Evolutionary conservation across 495 filamentous ascomycete species (phyloP), one percentile per base, ranked within the genome.

Genomic region (Aspergillus bridgeri): DNA sequence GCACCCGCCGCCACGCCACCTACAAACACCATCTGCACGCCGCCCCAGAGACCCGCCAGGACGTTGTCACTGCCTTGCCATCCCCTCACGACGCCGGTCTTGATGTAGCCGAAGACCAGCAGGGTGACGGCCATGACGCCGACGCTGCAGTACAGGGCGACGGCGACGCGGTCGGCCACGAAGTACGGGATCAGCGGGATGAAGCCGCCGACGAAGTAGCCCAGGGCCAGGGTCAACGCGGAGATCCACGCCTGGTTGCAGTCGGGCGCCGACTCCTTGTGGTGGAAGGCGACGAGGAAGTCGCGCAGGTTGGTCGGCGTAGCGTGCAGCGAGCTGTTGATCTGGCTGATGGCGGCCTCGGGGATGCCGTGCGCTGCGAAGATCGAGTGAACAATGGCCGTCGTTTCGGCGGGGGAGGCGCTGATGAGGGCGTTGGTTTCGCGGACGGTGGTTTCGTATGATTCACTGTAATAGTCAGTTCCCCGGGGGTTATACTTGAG

Each of bases 121-220:
- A 92, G 65, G 2, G 87, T 84, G 19, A 89, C 60, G 4, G 80
- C 80, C 80, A 89, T 91, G 9, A 91, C 79, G 0, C 69, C 77
- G 51, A 91, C 85, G 58, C 86, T 90, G 75, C 81, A 85, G 48
- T 79, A 79, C 59, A 92, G 68, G n/a, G 85, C 89, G 6, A 71
- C 59, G 21, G 76, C 67, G 5, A 90, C 82, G 29, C 78, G 63
- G 2, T 68, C 57, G 18, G 84, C 81, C 60, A 86, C 83, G 63
- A 92, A 86, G 65, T 92, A 92, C 5, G 89, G 89, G 49, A 89
- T 74, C 9, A 92, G 73, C 5, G 88, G 88, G 5, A 91, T 76
- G 47, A 88, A 78, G 1, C 89, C 89, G 23, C 88, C 89, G 20
- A 91, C 67, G 54, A 90, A 82, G 67, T 92, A 92, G 0, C 85